Base-by-base conservation (phyloP, 306 rosid genomes). In the Vicia villosa region DNA sequence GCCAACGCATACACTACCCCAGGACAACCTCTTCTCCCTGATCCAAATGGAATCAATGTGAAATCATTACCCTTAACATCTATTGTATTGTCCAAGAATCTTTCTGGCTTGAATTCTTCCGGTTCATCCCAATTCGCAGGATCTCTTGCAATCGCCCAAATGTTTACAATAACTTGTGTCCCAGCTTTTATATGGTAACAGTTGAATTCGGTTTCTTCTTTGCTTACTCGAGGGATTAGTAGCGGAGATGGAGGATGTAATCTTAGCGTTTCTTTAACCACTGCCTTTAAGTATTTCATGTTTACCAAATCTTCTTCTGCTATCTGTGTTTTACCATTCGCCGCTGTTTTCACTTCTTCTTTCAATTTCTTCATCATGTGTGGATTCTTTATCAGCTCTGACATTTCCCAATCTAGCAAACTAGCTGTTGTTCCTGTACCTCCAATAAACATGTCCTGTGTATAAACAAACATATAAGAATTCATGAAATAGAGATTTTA, bases 341-440 rank as follows among this genome's bases (percentile, higher is more conserved):
- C 67, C 3, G 80, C 51, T 3, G 11, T 47, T 52, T 75, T 68
- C 0, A 24, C 67, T 40, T 88, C 94, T 30, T 43, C 60, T 60
- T 79, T 75, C 20, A 79, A 30, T 22, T 66, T 82, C 37, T 79
- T 61, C 90, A 77, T 83, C 0, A 5, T 72, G 30, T 37, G 9
- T 8, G 87, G 89, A 28, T 88, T 81, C 20, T 37, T 83, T 8
- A 83, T 19, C 8, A 63, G 54, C 14, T 63, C 54, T 63, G 69
- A 42, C 69, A 64, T 64, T 64, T 34, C 69, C 69, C 71, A 66
- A 8, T 86, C 95, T n/a, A 89, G 51, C 6, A 63, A 69, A 4
- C 77, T 68, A 16, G 34, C 68, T 2, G 78, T 71, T 0, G 92
- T 85, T 68, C 85, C 91, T 0, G 89, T 87, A 6, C 92, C 92